phyloP scores from a whole-genome alignment of 768 basidiomycete species.

The Leucosporidium scottii region DNA sequence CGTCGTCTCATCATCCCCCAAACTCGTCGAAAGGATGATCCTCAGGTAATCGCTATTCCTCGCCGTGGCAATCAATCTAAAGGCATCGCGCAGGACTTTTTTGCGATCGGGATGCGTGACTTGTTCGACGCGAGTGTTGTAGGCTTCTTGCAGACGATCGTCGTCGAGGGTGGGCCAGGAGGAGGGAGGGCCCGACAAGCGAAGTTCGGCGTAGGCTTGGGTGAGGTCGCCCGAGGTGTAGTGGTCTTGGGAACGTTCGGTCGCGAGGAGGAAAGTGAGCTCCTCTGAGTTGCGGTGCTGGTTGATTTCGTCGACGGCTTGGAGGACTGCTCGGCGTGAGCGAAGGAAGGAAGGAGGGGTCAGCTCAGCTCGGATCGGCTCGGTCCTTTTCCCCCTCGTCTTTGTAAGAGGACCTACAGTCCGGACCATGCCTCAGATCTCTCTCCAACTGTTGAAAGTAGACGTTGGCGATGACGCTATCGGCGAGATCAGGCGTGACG shows the following conservation, averaged over 20 bases:
- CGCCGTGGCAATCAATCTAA: background rate
- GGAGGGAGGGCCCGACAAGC: constrained; percentile 9
- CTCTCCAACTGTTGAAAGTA: constrained; percentile 2
- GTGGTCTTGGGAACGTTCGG: constrained; percentile 13
- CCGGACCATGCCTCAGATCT: background rate
- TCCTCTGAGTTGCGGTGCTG: background rate
- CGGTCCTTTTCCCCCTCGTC: background rate
- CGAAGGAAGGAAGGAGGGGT: too few relatives aligned
- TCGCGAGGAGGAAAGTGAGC: constrained; percentile 11
- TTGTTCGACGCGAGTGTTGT: background rate
- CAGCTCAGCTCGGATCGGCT: background rate
- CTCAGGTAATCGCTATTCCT: constrained; percentile 12
- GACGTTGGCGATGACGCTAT: constrained; percentile 4
- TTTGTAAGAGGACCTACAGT: background rate
- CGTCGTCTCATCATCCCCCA: background rate
- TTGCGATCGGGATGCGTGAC: constrained; percentile 15
- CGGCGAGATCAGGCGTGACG: constrained; percentile 16
- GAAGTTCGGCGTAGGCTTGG: constrained; percentile 17
- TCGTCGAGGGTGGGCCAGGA: background rate
- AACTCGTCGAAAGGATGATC: constrained; percentile 1
- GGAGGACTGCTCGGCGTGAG: background rate
- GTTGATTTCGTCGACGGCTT: constrained; percentile 8
- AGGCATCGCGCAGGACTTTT: constrained; percentile 7
- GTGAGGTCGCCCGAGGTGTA: constrained; percentile 12
- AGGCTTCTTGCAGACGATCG: constrained; percentile 4